phyloP scores from a whole-genome alignment of 352 stramenopile species.

The Phytophthora pisi region DNA sequence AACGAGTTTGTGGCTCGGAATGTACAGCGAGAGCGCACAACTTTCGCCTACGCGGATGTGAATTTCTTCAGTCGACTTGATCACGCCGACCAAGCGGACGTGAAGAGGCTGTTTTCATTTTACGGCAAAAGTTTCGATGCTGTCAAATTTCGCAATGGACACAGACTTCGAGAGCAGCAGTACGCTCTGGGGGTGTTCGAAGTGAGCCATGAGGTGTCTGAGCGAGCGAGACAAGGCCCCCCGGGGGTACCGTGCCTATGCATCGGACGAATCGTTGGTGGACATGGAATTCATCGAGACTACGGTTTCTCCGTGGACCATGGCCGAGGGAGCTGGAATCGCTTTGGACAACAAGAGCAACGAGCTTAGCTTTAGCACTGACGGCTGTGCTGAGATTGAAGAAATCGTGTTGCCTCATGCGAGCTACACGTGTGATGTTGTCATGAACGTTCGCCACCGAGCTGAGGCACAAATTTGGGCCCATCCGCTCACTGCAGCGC shows the following conservation, averaged over 20 bases:
- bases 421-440: conserved; percentile 12
- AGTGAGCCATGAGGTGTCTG: conserved; percentile 3
- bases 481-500: not conserved
- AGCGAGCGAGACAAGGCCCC: conserved; percentile 1
- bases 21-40: not conserved
- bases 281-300: not conserved
- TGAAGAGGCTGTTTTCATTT: conserved; percentile 9
- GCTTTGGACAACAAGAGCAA: not conserved
- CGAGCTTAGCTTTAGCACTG: not conserved
- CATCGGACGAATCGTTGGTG: not conserved
- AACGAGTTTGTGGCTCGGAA: conserved; percentile 8
- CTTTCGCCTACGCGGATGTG: not conserved
- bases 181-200: not conserved
- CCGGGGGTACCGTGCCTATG: not conserved
- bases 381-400: not conserved
- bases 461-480: conserved; percentile 5
- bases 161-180: conserved; percentile 2
- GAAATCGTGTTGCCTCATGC: not conserved
- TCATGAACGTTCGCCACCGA: conserved; percentile 6
- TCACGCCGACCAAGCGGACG: not conserved
- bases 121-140: not conserved
- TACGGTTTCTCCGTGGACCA: not conserved
- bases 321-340: conserved; percentile 2
- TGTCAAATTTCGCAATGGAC: conserved; percentile 4
- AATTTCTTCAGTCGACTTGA: conserved; percentile 5